A percentile compares a stretch with the other conserved stretches of the same genome.
These are phyloP conservation scores for Penicillium digitatum DNA, from an alignment of 2,329 filamentous ascomycete genomes.

Conservation along the genomic window DNA sequence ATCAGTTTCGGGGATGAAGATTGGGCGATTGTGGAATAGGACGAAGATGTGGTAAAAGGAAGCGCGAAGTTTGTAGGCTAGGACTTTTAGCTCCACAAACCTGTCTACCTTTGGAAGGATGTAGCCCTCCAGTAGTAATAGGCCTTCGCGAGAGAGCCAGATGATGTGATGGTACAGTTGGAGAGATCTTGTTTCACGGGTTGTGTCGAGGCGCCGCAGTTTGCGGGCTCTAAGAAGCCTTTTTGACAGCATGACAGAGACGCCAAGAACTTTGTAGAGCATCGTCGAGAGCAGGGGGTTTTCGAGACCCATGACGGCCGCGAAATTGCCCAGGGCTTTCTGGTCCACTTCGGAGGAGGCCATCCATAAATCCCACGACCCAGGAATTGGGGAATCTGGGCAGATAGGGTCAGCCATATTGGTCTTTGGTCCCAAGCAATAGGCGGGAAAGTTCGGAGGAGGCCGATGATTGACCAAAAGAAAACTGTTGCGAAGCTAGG, in stretches of 20 bases:
- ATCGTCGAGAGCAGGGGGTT: constrained; percentile 71
- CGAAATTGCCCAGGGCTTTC: constrained; percentile 89
- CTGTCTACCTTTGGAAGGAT: constrained; percentile 78
- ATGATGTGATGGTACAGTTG: constrained; percentile 87
- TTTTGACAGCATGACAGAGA: constrained; percentile 81
- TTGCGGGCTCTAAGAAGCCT: constrained; percentile 80
- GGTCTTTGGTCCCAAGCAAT: neutral
- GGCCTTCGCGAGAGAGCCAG: constrained; percentile 89
- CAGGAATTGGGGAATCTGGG: constrained; percentile 30
- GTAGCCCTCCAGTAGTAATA: constrained; percentile 79
- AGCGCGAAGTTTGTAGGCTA: constrained; percentile 85
- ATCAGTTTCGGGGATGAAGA: constrained; percentile 58
- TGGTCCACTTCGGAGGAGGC: constrained; percentile 96
- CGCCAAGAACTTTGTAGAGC: constrained; percentile 84
- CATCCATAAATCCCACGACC: constrained; percentile 57
- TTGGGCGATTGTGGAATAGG: constrained; percentile 86
- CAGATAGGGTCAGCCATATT: constrained; percentile 29
- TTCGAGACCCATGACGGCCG: constrained; percentile 70
- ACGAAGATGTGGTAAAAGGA: constrained; percentile 97
- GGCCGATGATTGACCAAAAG: neutral
- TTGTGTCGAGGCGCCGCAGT: constrained; percentile 73
- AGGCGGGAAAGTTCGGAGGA: neutral
- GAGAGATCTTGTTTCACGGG: constrained; percentile 72
- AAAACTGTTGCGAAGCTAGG: neutral
- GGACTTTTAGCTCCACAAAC: constrained; percentile 78